These are phyloP conservation scores for Arxiozyma slooffiae DNA, from an alignment of 1,139 yeast species.

Conservation along the genomic window DNA sequence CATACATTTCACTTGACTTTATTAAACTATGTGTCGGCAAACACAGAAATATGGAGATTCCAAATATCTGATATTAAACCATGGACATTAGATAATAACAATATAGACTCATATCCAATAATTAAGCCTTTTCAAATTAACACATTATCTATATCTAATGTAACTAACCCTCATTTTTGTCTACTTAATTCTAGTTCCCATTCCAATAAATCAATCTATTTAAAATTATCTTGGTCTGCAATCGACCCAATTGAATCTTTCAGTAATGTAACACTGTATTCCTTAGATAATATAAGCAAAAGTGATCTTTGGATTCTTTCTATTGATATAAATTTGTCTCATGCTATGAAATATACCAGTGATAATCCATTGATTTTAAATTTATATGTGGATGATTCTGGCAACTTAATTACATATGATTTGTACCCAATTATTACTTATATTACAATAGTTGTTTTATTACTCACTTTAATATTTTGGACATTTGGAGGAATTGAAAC, in stretches of 20 bases:
- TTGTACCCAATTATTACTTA: not conserved
- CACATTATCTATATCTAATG: not conserved
- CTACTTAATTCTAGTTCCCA: not conserved
- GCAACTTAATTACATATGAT: not conserved
- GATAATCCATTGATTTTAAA: not conserved
- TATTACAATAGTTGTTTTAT: not conserved
- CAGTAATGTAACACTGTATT: not conserved
- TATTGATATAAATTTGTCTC: not conserved
- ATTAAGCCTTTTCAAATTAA: not conserved
- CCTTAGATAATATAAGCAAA: not conserved
- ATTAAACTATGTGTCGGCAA: not conserved
- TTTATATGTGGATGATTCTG: not conserved
- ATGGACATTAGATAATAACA: not conserved
- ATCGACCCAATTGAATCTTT: not conserved
- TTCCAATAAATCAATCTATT: not conserved
- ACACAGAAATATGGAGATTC: not conserved
- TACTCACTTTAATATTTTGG: not conserved
- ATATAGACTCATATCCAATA: not conserved
- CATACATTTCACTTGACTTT: not conserved
- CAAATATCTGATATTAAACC: not conserved
- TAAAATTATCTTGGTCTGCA: slow-evolving; percentile 1
- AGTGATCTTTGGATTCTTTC: not conserved
- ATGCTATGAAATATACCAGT: not conserved
- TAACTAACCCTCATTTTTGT: not conserved
- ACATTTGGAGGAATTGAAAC: not conserved